Base-by-base conservation (phyloP, 257 asterid genomes). In the Mitragyna speciosa region DNA sequence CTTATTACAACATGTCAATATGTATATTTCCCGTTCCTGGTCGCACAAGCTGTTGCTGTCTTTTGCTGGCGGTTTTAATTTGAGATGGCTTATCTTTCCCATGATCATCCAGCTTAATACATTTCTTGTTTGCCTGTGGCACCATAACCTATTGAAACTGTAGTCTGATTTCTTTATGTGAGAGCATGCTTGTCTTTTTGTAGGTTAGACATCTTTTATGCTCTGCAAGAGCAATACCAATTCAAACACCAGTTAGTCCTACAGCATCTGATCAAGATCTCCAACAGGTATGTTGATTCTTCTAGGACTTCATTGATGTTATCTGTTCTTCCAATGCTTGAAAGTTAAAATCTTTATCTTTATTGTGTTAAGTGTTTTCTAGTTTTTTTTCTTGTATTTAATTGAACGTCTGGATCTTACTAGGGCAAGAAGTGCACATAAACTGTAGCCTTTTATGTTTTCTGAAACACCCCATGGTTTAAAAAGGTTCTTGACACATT, bases 191-290 rank as follows among this genome's bases (percentile, higher is more conserved):
- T 69, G 43, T 51, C 48, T 30, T 51, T 65, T 72, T 81, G 75
- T 84, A 95, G 99, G 97, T 94, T 81, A 90, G 98, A 75, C 93
- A 94, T 56, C 91, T 95, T 86, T 75, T 95, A 77, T 92, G 96
- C 84, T 95, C 99, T 81, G 97, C 99, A 82, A 93, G 91, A 80
- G 95, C 99, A 66, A 91, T 93, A 68, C 90, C 89, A 61, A 89
- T 95, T 85, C 99, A 93, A 81, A 95, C 99, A 64, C 93, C 97
- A 64, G 96, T 85, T 76, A 93, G 90, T 79, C 98, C 97, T 47
- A 92, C 97, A 30, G 97, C 97, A 47, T 91, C 97, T 31, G 99
- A 95, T 87, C 99, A 95, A 85, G 99, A 95, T 81, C 87, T 91
- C 83, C 99, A 95, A 83, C 99, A 95, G 98, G 99, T 95, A 89